A percentile compares a stretch with the other conserved stretches of the same genome.
Evolutionary conservation across 768 basidiomycete genomes (phyloP).

Genomic region (Wakefieldia striispora): DNA sequence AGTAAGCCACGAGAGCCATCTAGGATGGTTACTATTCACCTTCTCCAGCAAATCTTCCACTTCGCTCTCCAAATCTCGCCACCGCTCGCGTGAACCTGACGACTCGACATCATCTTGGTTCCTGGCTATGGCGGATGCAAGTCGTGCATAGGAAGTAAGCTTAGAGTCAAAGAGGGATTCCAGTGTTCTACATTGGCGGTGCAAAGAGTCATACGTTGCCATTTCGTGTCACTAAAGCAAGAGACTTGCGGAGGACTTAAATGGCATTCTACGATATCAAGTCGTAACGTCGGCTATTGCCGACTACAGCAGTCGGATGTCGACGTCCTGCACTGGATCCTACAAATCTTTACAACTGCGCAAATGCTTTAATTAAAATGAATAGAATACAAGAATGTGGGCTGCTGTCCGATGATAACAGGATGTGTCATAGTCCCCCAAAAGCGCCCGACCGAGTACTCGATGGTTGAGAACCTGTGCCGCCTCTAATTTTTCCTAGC

Average conservation of each 20-base stretch:
- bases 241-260: too few species aligned
- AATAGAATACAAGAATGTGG: slow-evolving; percentile 18
- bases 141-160: slow-evolving; percentile 84
- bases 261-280: too few species aligned
- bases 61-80: slow-evolving; percentile 83
- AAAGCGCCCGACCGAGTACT: slow-evolving; percentile 19
- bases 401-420: slow-evolving; percentile 13
- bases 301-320: slow-evolving; percentile 9
- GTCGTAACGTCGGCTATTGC: slow-evolving; percentile 13
- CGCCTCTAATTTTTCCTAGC: slow-evolving; percentile 67
- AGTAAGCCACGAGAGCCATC: slow-evolving; percentile 6
- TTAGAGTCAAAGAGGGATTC: slow-evolving; percentile 92
- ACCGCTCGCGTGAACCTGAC: slow-evolving; percentile 64
- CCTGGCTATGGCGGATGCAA: slow-evolving; percentile 65
- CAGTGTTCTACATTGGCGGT: slow-evolving; percentile 89
- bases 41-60: slow-evolving; percentile 84
- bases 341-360: background rate
- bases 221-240: slow-evolving; percentile 33
- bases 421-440: slow-evolving; percentile 25
- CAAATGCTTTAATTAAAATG: background rate
- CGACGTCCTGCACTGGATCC: too few species aligned
- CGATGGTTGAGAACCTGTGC: slow-evolving; percentile 18
- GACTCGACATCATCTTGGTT: slow-evolving; percentile 64
- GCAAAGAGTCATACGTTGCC: slow-evolving; percentile 84
- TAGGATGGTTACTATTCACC: slow-evolving; percentile 43